A percentile compares a stretch with the other conserved stretches of the same genome.
phyloP scores from a whole-genome alignment of 2,329 filamentous ascomycete species.

The Sphaceloma murrayae region DNA sequence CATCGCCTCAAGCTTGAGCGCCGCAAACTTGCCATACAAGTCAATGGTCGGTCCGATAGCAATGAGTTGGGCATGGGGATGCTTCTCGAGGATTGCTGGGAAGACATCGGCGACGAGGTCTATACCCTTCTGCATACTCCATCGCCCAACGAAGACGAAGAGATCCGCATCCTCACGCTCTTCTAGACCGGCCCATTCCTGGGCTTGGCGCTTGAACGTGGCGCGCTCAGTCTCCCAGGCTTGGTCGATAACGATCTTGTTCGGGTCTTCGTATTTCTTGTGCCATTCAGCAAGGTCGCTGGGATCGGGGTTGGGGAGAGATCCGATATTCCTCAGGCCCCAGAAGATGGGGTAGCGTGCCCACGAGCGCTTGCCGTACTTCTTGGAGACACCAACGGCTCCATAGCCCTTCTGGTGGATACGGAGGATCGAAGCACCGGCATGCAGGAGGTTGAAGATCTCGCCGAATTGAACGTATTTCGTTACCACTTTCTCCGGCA shows the following conservation, averaged over 20 bases:
- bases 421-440: conserved; percentile 56
- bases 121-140: conserved; percentile 60
- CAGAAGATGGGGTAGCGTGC: conserved; percentile 61
- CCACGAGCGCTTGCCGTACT: conserved; percentile 58
- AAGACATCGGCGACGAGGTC: conserved; percentile 61
- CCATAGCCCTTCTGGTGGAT: conserved; percentile 59
- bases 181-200: conserved; percentile 57
- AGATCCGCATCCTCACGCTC: conserved; percentile 53
- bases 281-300: conserved; percentile 55
- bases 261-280: conserved; percentile 42
- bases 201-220: conserved; percentile 50
- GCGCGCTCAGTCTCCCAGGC: conserved; percentile 46
- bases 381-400: conserved; percentile 58
- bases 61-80: conserved; percentile 52
- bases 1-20: conserved; percentile 53
- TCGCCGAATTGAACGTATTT: conserved; percentile 59
- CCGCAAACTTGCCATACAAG: conserved; percentile 58
- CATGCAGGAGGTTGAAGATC: conserved; percentile 59
- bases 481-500: conserved; percentile 47
- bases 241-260: conserved; percentile 44
- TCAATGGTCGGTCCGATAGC: conserved; percentile 58
- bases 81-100: conserved; percentile 51
- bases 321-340: conserved; percentile 53
- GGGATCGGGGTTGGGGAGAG: conserved; percentile 56
- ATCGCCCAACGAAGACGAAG: conserved; percentile 59